A percentile compares a stretch with the other conserved stretches of the same genome.
phyloP scores from a whole-genome alignment of 73 alveolate genomes.

The Paramecium primaurelia region DNA sequence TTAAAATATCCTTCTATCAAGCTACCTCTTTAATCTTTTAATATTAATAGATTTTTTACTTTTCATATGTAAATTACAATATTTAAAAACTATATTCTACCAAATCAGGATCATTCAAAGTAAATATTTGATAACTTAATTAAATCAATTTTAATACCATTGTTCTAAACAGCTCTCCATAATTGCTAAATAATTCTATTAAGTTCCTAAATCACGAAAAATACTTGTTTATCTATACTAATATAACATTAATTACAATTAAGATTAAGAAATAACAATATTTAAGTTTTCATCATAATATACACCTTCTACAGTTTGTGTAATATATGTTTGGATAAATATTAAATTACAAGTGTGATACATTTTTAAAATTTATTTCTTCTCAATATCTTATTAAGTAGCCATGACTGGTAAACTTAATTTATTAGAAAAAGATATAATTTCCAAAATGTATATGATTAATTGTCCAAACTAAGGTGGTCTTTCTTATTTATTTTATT shows the following conservation, averaged over 20 bases:
- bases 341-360: not conserved
- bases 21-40: not conserved
- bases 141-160: not conserved
- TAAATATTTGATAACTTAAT: not conserved
- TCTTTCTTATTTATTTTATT: not conserved
- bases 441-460: not conserved
- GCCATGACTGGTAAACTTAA: not conserved
- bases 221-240: not conserved
- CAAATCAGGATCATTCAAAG: not conserved
- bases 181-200: not conserved
- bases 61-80: not conserved
- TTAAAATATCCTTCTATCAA: not conserved
- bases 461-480: not conserved
- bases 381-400: not conserved
- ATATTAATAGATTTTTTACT: not conserved
- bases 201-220: not conserved
- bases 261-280: not conserved
- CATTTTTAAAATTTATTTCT: not conserved
- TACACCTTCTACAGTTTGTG: not conserved
- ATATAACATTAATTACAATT: not conserved
- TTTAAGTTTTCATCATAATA: not conserved
- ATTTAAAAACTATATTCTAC: slow-evolving; percentile 5
- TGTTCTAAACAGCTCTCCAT: not conserved
- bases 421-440: not conserved
- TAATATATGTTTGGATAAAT: not conserved